These are phyloP conservation scores for Nissolia schottii DNA, from an alignment of 306 rosid species.

Conservation along the genomic window DNA sequence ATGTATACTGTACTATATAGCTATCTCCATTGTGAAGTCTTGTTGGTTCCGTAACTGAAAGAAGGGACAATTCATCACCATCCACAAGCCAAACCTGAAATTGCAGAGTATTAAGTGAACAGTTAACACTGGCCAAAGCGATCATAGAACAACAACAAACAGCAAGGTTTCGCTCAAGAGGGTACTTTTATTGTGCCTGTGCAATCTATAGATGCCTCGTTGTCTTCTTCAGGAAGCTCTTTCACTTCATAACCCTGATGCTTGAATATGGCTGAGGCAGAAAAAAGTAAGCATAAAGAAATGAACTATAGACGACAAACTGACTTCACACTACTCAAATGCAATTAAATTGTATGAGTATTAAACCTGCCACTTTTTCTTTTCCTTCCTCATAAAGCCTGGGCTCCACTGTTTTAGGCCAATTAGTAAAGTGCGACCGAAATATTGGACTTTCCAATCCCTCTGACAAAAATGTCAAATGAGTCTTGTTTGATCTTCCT, in stretches of 20 bases:
- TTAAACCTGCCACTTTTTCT: conserved; percentile 94
- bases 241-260: conserved; percentile 93
- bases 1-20: conserved; percentile 72
- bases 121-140: conserved; percentile 25
- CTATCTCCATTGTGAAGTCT: conserved; percentile 83
- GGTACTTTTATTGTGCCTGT: conserved; percentile 73
- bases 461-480: conserved; percentile 67
- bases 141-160: background rate
- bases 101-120: conserved; percentile 8
- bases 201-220: conserved; percentile 55
- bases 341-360: conserved; percentile 13
- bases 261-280: conserved; percentile 85
- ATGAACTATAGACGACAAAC: conserved; percentile 6
- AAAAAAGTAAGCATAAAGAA: conserved; percentile 13
- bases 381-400: conserved; percentile 88
- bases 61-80: conserved; percentile 53
- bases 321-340: conserved; percentile 5
- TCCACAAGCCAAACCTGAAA: conserved; percentile 89
- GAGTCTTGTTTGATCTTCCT: conserved; percentile 67
- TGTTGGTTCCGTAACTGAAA: conserved; percentile 53
- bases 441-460: conserved; percentile 78
- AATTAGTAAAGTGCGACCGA: conserved; percentile 58
- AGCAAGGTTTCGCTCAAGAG: conserved; percentile 20
- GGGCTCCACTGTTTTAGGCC: conserved; percentile 79
- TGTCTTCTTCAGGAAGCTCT: conserved; percentile 82